phyloP scores from a whole-genome alignment of 768 basidiomycete genomes.

The Phylloporus arenicola region DNA sequence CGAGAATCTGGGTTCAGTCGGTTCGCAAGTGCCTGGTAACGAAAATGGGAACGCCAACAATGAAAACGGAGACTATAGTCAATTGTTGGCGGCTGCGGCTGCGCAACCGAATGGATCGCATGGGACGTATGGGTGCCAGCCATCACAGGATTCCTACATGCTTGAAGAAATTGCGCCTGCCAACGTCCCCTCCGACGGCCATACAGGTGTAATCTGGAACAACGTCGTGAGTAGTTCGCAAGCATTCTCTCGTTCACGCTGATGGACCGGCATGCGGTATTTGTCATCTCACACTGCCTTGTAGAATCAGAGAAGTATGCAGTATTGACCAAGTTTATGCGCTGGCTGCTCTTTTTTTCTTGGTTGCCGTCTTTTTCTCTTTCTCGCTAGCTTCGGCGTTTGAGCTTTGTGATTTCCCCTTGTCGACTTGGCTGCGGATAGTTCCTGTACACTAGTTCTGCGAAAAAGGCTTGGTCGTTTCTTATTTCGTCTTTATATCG shows the following conservation, averaged over 20 bases:
- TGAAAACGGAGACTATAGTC: conserved; percentile 41
- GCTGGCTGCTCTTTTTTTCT: not conserved
- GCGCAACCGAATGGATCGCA: conserved; percentile 49
- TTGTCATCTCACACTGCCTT: not conserved
- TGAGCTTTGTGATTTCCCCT: not conserved
- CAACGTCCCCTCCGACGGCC: conserved; percentile 26
- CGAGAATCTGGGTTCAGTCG: conserved; percentile 37
- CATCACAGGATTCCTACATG: conserved; percentile 59
- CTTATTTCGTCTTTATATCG: conserved; percentile 34
- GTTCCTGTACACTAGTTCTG: conserved; percentile 20
- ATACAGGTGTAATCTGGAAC: conserved; percentile 38
- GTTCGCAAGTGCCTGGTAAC: conserved; percentile 15
- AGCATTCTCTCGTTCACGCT: conserved; percentile 28
- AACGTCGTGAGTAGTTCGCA: conserved; percentile 37
- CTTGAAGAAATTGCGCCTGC: conserved; percentile 57
- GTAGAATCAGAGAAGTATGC: conserved; percentile 23
- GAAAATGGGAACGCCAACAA: conserved; percentile 15
- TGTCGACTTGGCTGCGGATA: conserved; percentile 7
- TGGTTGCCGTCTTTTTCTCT: conserved; percentile 2
- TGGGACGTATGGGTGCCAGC: conserved; percentile 49
- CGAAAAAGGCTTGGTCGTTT: conserved; percentile 10
- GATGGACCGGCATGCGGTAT: conserved; percentile 20
- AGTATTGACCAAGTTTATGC: conserved; percentile 17
- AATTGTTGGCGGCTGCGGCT: conserved; percentile 54
- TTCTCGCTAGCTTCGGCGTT: conserved; percentile 2